phyloP scores from a whole-genome alignment of 345 rosid genomes.

The Hypericum perforatum region DNA sequence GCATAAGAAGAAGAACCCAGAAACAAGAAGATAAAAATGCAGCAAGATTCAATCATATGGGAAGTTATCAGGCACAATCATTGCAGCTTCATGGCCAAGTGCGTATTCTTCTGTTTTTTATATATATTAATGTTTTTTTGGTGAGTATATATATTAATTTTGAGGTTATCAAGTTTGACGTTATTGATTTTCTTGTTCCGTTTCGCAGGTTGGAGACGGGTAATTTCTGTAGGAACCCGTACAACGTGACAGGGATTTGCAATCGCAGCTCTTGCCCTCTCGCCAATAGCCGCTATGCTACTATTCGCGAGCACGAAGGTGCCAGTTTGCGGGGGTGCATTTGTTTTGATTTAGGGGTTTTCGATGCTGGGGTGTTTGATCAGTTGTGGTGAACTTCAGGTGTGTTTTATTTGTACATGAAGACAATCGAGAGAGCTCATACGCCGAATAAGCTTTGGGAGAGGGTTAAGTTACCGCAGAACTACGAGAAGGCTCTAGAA shows the following conservation, averaged over 20 bases:
- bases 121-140: not conserved
- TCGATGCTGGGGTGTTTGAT: not conserved
- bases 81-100: constrained; percentile 98
- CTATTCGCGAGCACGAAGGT: constrained; percentile 91
- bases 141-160: not conserved
- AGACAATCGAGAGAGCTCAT: constrained; percentile 96
- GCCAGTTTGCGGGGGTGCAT: not conserved
- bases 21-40: constrained; percentile 36
- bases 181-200: not conserved
- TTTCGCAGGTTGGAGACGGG: constrained; percentile 68
- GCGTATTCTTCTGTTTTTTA: not conserved
- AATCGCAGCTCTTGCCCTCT: constrained; percentile 97
- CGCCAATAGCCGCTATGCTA: constrained; percentile 91
- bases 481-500: constrained; percentile 91
- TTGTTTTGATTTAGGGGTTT: not conserved
- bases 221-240: constrained; percentile 84
- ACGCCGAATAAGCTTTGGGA: constrained; percentile 86
- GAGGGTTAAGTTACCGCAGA: constrained; percentile 69
- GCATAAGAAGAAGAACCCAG: too few relatives aligned
- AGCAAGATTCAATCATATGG: constrained; percentile 96
- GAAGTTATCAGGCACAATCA: constrained; percentile 92
- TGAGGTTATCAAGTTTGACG: not conserved
- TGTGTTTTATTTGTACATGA: constrained; percentile 85
- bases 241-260: constrained; percentile 87
- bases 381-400: constrained; percentile 31